Base-by-base conservation (phyloP, 176 grass and related monocot species). In the Aegilops umbellulata region DNA sequence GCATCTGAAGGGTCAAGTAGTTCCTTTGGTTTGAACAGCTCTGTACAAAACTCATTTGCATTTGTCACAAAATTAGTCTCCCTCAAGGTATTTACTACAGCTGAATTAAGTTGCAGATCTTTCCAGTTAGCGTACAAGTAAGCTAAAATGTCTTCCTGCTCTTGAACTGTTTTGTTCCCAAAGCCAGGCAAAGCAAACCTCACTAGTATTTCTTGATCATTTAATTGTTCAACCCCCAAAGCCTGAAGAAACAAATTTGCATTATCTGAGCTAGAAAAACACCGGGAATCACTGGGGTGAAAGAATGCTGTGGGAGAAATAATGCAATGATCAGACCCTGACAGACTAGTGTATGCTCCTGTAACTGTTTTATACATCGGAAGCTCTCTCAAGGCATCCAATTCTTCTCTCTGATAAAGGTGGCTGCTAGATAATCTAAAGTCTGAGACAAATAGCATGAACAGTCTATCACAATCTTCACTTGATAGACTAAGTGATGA, bases 131-230 rank as follows among this genome's bases (percentile, higher is more conserved):
- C 77, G 77, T 92, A 93, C 60, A 98, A 86, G 60, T 98, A 95
- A 16, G 91, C 73, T 75, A 98, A 87, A 80, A 98, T 95, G 41
- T 91, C 88, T 89, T 95, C 95, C 84, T 95, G 93, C 84, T 95
- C 95, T 90, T 87, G 70, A 87, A 86, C 60, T 77, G 88, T 94
- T 92, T 84, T 98, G 47, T 77, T 92, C 69, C 82, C 87, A 94
- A 98, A 98, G 60, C 32, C 82, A 83, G 93, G 93, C 80, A 98
- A 90, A 22, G 93, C 95, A 94, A 98, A 98, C 86, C 84, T 95
- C 81, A 98, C 88, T 62, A 98, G 66, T 84, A 94, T 86, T 87
- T 95, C 91, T 61, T 98, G 90, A 87, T 98, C 90, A 73, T 82
- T 95, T 80, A 98, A 83, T 71, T 95, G 91, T 82, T 83, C 83